phyloP scores from a whole-genome alignment of 768 basidiomycete species.

The Cyathus striatus region DNA sequence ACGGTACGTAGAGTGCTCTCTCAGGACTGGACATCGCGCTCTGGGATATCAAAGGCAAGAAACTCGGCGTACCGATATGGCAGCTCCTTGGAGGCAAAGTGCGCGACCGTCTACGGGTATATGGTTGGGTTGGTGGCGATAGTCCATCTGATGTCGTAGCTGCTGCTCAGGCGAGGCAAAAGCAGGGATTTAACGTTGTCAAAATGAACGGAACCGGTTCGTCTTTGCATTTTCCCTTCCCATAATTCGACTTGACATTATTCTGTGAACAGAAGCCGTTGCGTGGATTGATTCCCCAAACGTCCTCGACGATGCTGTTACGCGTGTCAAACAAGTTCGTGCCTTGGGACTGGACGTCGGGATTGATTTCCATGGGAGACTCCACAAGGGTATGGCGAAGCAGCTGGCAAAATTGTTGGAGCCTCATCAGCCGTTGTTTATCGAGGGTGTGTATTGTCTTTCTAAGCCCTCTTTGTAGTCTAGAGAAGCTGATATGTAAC shows the following conservation, averaged over 20 bases:
- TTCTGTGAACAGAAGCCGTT: slow-evolving; percentile 22
- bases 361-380: slow-evolving; percentile 65
- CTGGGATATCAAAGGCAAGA: slow-evolving; percentile 80
- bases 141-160: slow-evolving; percentile 47
- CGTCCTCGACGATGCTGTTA: slow-evolving; percentile 43
- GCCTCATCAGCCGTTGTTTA: slow-evolving; percentile 56
- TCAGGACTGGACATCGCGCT: slow-evolving; percentile 67
- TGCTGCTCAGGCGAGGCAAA: slow-evolving; percentile 47
- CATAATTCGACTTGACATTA: background rate
- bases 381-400: slow-evolving; percentile 67
- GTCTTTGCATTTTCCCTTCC: slow-evolving; percentile 6
- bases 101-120: slow-evolving; percentile 52
- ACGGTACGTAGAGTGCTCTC: slow-evolving; percentile 34
- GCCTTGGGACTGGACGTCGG: slow-evolving; percentile 58
- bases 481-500: background rate
- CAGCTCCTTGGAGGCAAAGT: slow-evolving; percentile 69
- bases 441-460: slow-evolving; percentile 38
- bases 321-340: slow-evolving; percentile 47
- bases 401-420: slow-evolving; percentile 61
- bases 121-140: slow-evolving; percentile 58
- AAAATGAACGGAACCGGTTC: slow-evolving; percentile 68
- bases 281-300: slow-evolving; percentile 61
- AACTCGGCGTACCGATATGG: slow-evolving; percentile 59
- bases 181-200: slow-evolving; percentile 63
- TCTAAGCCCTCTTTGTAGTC: background rate